Percentiles rank a stretch among this genome's conserved stretches.
Evolutionary conservation across 2,329 filamentous ascomycete species (phyloP).

Genomic region (Sarocladium strictum): DNA sequence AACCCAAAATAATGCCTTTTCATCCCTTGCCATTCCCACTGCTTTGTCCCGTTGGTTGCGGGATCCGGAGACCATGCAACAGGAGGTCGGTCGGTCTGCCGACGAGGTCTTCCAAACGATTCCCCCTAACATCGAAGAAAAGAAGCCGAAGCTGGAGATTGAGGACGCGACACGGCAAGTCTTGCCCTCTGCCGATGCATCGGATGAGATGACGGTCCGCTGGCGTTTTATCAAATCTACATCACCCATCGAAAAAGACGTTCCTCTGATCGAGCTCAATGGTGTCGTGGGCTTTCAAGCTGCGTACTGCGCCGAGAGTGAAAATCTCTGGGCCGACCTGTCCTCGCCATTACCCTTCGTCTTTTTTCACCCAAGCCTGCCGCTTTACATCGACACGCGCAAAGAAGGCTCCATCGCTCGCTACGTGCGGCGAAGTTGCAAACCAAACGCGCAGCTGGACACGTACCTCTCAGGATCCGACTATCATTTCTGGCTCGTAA

Average conservation of each 20-base stretch:
- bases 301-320: conserved; percentile 61
- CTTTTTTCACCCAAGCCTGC: conserved; percentile 81
- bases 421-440: conserved; percentile 88
- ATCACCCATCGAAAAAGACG: conserved; percentile 48
- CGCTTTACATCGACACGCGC: conserved; percentile 88
- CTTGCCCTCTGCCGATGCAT: neutral
- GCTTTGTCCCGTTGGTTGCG: conserved; percentile 73
- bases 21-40: conserved; percentile 68
- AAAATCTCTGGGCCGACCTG: conserved; percentile 63
- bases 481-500: conserved; percentile 91
- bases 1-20: conserved; percentile 70
- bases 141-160: conserved; percentile 39
- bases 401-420: conserved; percentile 80
- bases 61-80: conserved; percentile 61
- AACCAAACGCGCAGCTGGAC: conserved; percentile 81
- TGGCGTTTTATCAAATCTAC: conserved; percentile 62
- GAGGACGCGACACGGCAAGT: conserved; percentile 36
- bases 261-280: conserved; percentile 65
- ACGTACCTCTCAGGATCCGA: conserved; percentile 75
- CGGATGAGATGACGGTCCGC: conserved; percentile 37
- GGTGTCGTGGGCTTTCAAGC: conserved; percentile 69
- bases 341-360: conserved; percentile 66
- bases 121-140: conserved; percentile 35
- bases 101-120: conserved; percentile 62
- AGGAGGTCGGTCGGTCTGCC: conserved; percentile 59